These are phyloP conservation scores for Corynascus novoguineensis DNA, from an alignment of 495 filamentous ascomycete species.

Conservation along the genomic window DNA sequence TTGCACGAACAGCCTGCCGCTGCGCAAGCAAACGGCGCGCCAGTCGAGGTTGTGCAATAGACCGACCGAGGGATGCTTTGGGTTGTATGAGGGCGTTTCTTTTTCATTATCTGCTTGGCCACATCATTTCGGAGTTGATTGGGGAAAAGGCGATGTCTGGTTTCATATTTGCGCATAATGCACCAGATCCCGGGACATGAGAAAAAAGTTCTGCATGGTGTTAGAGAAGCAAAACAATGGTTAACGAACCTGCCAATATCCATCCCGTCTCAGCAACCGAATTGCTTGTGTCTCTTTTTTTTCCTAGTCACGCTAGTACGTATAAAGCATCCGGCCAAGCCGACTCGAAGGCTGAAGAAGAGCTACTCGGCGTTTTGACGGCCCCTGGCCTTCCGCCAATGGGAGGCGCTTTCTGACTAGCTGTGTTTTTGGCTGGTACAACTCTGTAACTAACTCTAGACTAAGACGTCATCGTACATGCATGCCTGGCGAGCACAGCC, in stretches of 20 bases:
- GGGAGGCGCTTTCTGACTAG: too few species aligned
- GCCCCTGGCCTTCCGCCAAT: too few species aligned
- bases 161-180: constrained; percentile 13
- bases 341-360: too few species aligned
- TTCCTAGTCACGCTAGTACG: too few species aligned
- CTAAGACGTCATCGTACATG: too few species aligned
- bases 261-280: too few species aligned
- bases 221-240: not conserved
- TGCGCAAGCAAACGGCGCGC: not conserved
- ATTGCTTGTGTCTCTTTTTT: too few species aligned
- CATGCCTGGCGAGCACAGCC: too few species aligned
- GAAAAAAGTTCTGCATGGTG: constrained; percentile 26
- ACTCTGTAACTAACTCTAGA: too few species aligned
- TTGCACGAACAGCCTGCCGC: constrained; percentile 35
- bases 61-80: not conserved
- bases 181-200: constrained; percentile 15
- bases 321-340: too few species aligned
- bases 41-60: constrained; percentile 6
- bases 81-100: constrained; percentile 14
- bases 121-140: constrained; percentile 27
- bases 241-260: not conserved
- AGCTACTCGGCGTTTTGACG: too few species aligned
- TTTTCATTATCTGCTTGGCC: constrained; percentile 18
- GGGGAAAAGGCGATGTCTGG: constrained; percentile 23
- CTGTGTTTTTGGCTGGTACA: too few species aligned